Conservation (phyloP, 108 stramenopile species). For the Pelagomonas calceolata region DNA sequence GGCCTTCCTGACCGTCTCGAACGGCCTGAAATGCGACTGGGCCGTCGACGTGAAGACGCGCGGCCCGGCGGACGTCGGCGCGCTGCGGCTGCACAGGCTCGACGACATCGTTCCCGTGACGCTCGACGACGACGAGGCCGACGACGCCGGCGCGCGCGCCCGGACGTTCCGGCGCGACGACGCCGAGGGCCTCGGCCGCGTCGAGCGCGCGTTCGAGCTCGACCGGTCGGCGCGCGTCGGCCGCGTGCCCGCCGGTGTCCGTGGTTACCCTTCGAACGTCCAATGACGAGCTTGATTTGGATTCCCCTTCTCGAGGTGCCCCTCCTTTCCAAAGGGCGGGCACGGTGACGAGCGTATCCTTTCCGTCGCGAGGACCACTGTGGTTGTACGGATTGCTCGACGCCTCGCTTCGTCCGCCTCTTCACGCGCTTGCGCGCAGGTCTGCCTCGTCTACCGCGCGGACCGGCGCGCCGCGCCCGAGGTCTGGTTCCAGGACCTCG, state of each 20-base stretch:
- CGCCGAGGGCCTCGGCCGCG: no score
- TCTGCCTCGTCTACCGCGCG: not conserved
- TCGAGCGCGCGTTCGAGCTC: no score
- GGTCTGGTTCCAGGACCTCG: conserved; percentile 30
- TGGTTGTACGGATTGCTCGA: no score
- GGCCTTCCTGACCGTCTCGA: conserved; percentile 15
- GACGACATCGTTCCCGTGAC: conserved; percentile 11
- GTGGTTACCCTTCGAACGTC: no score
- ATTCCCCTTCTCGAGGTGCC: no score
- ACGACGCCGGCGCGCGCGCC: conserved; percentile 1
- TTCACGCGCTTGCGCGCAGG: not conserved
- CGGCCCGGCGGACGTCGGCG: conserved; percentile 2
- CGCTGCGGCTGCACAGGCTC: conserved; percentile 10
- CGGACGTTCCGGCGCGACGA: not conserved
- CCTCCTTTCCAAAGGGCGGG: no score
- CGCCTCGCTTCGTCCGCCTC: no score
- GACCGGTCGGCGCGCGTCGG: no score
- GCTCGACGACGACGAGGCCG: conserved; percentile 21
- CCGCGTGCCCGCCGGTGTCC: no score
- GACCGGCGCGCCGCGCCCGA: conserved; percentile 7
- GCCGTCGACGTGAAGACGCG: conserved; percentile 6
- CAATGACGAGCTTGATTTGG: no score
- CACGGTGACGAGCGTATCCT: no score
- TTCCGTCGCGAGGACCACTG: no score
- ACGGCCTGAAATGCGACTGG: conserved; percentile 18